These are phyloP conservation scores for Phytophthora sojae DNA, from an alignment of 352 stramenopile species.

Conservation along the genomic window DNA sequence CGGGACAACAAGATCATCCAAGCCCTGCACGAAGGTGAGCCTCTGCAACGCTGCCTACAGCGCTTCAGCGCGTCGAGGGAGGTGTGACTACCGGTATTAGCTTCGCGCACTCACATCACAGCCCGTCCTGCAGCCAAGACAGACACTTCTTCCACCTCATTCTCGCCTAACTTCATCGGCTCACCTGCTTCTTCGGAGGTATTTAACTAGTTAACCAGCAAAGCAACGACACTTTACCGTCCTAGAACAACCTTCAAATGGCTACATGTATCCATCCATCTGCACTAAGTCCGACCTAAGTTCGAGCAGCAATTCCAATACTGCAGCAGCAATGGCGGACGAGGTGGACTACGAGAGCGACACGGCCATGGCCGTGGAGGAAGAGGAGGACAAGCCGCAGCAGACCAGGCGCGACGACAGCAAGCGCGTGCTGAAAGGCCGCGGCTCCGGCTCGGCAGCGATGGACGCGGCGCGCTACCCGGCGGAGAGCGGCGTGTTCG, in stretches of 20 bases:
- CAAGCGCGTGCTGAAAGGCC: constrained; percentile 70
- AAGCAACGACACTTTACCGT: neutral
- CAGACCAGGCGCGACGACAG: constrained; percentile 14
- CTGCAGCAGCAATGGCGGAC: constrained; percentile 60
- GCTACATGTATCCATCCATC: constrained; percentile 23
- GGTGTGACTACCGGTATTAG: constrained; percentile 11
- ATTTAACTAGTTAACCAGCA: constrained; percentile 26
- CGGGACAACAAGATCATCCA: constrained; percentile 83
- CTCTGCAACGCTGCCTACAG: constrained; percentile 78
- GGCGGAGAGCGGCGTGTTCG: constrained; percentile 78
- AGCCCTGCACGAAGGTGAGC: constrained; percentile 81
- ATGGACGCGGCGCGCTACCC: constrained; percentile 84
- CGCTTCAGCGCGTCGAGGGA: constrained; percentile 63
- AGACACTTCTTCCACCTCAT: neutral
- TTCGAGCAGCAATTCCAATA: constrained; percentile 2
- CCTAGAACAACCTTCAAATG: neutral
- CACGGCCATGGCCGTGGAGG: constrained; percentile 82
- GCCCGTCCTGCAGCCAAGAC: constrained; percentile 1
- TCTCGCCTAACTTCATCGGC: neutral
- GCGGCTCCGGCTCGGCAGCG: constrained; percentile 64
- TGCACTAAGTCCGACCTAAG: neutral
- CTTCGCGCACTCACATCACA: constrained; percentile 1
- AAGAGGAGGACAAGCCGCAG: constrained; percentile 64
- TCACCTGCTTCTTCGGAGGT: constrained; percentile 22
- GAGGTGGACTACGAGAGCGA: constrained; percentile 91